Evolutionary conservation across 495 filamentous ascomycete species (phyloP).

Genomic region (Xylaria palmicola): DNA sequence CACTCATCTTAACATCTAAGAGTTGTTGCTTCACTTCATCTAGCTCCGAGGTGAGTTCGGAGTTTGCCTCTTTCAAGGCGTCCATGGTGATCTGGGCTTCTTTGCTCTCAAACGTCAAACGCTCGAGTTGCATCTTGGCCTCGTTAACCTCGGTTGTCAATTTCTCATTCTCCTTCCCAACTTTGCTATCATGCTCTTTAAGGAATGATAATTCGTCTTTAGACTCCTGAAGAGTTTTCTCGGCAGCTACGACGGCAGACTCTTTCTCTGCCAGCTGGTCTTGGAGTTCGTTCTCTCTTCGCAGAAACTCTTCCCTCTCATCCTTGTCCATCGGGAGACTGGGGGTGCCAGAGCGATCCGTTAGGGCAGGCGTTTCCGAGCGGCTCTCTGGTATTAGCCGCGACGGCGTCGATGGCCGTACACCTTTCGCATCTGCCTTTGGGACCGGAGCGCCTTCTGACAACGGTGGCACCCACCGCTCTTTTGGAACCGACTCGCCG

Average conservation of each 20-base stretch:
- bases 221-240: constrained; percentile 73
- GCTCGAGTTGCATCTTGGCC: constrained; percentile 91
- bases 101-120: constrained; percentile 92
- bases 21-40: constrained; percentile 97
- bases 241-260: constrained; percentile 70
- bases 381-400: constrained; percentile 76
- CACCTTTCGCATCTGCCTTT: constrained; percentile 59
- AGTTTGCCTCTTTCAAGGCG: constrained; percentile 90
- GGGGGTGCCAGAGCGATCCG: constrained; percentile 81
- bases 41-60: constrained; percentile 84
- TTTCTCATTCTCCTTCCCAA: constrained; percentile 83
- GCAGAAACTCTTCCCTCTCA: constrained; percentile 92
- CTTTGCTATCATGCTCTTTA: constrained; percentile 77
- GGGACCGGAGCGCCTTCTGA: constrained; percentile 62
- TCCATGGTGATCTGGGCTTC: constrained; percentile 98
- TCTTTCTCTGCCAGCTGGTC: constrained; percentile 95
- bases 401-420: constrained; percentile 79
- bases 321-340: constrained; percentile 90
- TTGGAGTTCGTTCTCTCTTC: constrained; percentile 94
- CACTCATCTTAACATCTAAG: constrained; percentile 90
- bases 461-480: constrained; percentile 55
- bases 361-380: constrained; percentile 62
- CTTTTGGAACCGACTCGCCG: constrained; percentile 85
- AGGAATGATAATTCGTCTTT: constrained; percentile 79
- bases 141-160: constrained; percentile 83